Evolutionary conservation across 306 rosid species (phyloP), one percentile per base, ranked within the genome.

Genomic region (Castanopsis chinensis): DNA sequence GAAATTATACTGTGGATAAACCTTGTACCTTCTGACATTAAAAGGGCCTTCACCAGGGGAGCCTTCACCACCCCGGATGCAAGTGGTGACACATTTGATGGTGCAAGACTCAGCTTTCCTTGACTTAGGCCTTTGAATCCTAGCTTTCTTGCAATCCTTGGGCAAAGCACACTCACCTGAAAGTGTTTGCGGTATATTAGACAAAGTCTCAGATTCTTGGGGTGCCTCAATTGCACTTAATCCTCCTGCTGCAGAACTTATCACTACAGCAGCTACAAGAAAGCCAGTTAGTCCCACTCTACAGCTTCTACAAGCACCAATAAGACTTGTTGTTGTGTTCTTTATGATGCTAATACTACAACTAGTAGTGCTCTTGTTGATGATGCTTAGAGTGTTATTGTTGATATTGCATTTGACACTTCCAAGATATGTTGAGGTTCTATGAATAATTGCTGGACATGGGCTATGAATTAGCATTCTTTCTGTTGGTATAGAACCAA

Each of bases 31-130:
- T 70, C 84, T 86, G 20, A 95, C 69, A 21, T 92, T 95, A 6
- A 95, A 55, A 69, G 99, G 99, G 67, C 99, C 99, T 91, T 90
- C 98, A 11, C 99, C 98, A 27, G 98, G 98, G 33, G 98, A 94
- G 72, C 98, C 97, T 2, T 90, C 89, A n/a, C 96, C 99, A 0
- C 98, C 99, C 7, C 88, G 83, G 74, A 95, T 92, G 85, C 99
- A 95, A 84, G 99, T 95, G 54, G 90, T 86, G 71, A 95, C 97
- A 69, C 97, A 95, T 81, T 86, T 92, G 78, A 28, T 81, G 1
- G 98, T 95, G 83, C 99, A 95, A 33, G 97, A 86, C 78, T 95
- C 97, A 0, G 98, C 99, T 82, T 90, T 89, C 71, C 90, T 88
- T 12, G 99, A 92, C 76, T 87, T 95, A 3, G 99, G 99, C 81